phyloP scores from a whole-genome alignment of 306 rosid genomes.

The Trifolium dubium region DNA sequence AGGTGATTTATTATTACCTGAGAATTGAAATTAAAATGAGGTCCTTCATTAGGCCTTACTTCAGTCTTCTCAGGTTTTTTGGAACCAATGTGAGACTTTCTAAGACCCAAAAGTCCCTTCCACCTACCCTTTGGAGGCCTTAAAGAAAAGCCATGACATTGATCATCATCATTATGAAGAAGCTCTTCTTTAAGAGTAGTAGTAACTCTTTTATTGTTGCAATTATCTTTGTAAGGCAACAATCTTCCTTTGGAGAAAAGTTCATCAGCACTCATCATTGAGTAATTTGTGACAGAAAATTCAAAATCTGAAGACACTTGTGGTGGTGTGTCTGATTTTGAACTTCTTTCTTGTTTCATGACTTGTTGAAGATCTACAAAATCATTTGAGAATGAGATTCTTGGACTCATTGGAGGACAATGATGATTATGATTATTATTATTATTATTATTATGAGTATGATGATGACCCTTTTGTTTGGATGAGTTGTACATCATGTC shows the following conservation, averaged over 20 bases:
- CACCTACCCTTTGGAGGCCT: conserved; percentile 81
- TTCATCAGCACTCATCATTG: conserved; percentile 96
- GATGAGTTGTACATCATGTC: conserved; percentile 83
- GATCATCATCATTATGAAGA: conserved; percentile 51
- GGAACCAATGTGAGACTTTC: conserved; percentile 67
- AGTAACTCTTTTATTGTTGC: conserved; percentile 53
- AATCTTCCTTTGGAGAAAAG: conserved; percentile 85
- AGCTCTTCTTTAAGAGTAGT: conserved; percentile 92
- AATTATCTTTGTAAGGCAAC: conserved; percentile 70
- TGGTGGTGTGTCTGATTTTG: conserved; percentile 49
- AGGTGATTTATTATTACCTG: conserved; percentile 50
- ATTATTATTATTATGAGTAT: conserved; percentile 1
- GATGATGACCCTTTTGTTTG: conserved; percentile 53
- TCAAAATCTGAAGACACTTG: conserved; percentile 73
- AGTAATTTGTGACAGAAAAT: conserved; percentile 66
- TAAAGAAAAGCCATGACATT: conserved; percentile 39
- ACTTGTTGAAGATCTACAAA: conserved; percentile 77
- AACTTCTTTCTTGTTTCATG: conserved; percentile 56
- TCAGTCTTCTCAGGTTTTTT: conserved; percentile 60
- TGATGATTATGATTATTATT: conserved; percentile 21
- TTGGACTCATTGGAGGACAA: conserved; percentile 79
- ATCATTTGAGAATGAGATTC: conserved; percentile 92
- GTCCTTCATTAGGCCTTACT: conserved; percentile 48
- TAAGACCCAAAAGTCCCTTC: conserved; percentile 85
- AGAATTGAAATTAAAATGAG: conserved; percentile 44